Evolutionary conservation across 2,329 filamentous ascomycete genomes (phyloP).

Genomic region (Harringtonia aguacate): DNA sequence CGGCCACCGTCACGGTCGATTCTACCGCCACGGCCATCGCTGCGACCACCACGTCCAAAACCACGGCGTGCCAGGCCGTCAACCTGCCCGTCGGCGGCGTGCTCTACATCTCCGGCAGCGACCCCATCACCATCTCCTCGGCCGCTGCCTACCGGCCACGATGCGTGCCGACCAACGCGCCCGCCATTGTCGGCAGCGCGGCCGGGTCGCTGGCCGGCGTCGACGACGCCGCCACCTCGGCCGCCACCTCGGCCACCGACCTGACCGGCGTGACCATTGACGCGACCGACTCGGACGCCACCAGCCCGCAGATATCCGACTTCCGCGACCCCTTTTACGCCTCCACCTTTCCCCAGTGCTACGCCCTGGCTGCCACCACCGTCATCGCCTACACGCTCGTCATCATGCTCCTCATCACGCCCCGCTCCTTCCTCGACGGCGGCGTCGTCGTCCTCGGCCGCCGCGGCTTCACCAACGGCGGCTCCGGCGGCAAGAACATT

Average conservation of each 20-base stretch:
- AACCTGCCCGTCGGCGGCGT: constrained; percentile 33
- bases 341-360: constrained; percentile 85
- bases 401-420: constrained; percentile 87
- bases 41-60: neutral
- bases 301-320: constrained; percentile 43
- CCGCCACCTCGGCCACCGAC: constrained; percentile 20
- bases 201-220: neutral
- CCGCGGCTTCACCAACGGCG: constrained; percentile 76
- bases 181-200: constrained; percentile 25
- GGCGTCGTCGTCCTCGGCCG: constrained; percentile 72
- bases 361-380: constrained; percentile 83
- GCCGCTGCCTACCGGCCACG: constrained; percentile 49
- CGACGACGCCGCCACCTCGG: constrained; percentile 9
- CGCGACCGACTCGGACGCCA: constrained; percentile 15
- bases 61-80: constrained; percentile 24
- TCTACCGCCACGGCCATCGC: neutral
- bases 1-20: constrained; percentile 1
- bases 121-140: constrained; percentile 47
- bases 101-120: constrained; percentile 38
- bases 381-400: constrained; percentile 87
- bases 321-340: constrained; percentile 84
- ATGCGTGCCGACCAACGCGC: constrained; percentile 34
- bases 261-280: constrained; percentile 15
- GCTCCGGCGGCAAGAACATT: constrained; percentile 68
- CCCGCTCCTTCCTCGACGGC: constrained; percentile 84